Conservation (phyloP, 208 protist species). For the Plasmodiophora brassicae region DNA sequence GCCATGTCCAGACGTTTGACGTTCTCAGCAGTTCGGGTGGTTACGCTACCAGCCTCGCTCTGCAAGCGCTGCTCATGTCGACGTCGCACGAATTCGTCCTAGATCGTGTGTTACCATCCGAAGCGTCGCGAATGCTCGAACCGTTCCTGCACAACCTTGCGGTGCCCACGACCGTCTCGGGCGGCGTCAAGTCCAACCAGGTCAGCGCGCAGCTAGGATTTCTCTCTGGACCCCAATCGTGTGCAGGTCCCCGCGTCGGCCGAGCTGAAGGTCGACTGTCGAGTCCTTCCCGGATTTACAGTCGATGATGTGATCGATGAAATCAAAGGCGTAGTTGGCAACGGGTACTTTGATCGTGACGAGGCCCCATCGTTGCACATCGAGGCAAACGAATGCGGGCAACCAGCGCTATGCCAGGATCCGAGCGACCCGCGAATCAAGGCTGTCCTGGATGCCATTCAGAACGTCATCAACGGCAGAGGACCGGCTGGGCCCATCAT, state of each 20-base stretch:
- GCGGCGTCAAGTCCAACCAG: background rate
- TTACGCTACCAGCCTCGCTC: background rate
- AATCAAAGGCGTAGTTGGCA: background rate
- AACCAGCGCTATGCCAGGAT: background rate
- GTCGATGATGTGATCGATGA: background rate
- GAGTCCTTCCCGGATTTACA: background rate
- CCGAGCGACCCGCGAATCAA: background rate
- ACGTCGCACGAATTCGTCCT: background rate
- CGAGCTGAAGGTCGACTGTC: background rate
- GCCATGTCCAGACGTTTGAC: too few relatives aligned
- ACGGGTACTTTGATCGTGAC: background rate
- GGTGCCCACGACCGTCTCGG: background rate
- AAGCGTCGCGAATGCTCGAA: background rate
- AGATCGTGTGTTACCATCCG: background rate
- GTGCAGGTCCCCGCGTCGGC: background rate
- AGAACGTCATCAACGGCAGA: background rate
- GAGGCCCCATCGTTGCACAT: background rate
- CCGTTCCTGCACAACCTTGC: background rate
- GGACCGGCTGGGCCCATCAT: background rate
- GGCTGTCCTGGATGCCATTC: background rate
- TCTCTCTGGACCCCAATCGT: background rate
- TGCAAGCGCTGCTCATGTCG: background rate
- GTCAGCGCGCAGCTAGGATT: background rate
- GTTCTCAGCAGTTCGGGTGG: background rate
- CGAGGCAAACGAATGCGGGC: background rate